Base-by-base conservation (phyloP, 208 protist species). In the Wallacemonas sp. region DNA sequence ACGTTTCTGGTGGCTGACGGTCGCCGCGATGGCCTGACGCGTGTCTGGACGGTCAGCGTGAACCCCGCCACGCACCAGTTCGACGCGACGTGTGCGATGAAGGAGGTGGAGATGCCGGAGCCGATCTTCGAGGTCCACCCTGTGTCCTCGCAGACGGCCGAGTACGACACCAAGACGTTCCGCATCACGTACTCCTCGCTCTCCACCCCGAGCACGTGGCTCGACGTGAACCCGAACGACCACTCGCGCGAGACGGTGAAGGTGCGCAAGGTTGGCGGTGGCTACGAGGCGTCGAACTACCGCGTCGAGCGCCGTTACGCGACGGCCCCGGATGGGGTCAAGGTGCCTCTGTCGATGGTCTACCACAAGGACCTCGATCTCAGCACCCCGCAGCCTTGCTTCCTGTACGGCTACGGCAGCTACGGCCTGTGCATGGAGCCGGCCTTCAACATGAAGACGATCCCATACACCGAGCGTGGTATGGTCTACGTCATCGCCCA, bases 331-430 rank as follows among this genome's bases (percentile, higher is more conserved):
- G 92, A 97, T 63, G 66, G 70, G 1, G 90, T 81, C 14, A 29
- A 80, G 60, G 80, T 97, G 27, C 88, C 88, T 12, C 67, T 97
- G 24, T 93, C 85, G 24, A 70, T 97, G 27, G 80, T 93, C 17
- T 91, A 92, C 62, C 85, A 81, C 78, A 85, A 83, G 29, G 76
- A 80, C 68, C 72, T 96, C 17, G 81, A 93, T 68, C 26, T 87
- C 27, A 73, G 41, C 19, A 39, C 67, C 58, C 83, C 80, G 21
- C 73, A 96, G 44, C 91, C 91, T 19, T 92, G 85, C 49, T 77
- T 96, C 70, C 74, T 97, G 2, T 96, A 97, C 76, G 93, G 80
- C 57, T 97, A 97, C 77, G 93, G 93, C 66, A 83, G 74, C 72
- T 97, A 97, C 73, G 93, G 93, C 49, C 14, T 90, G 24, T 94